Conservation (phyloP, 768 basidiomycete species). For the Leccinum barrowsii region DNA sequence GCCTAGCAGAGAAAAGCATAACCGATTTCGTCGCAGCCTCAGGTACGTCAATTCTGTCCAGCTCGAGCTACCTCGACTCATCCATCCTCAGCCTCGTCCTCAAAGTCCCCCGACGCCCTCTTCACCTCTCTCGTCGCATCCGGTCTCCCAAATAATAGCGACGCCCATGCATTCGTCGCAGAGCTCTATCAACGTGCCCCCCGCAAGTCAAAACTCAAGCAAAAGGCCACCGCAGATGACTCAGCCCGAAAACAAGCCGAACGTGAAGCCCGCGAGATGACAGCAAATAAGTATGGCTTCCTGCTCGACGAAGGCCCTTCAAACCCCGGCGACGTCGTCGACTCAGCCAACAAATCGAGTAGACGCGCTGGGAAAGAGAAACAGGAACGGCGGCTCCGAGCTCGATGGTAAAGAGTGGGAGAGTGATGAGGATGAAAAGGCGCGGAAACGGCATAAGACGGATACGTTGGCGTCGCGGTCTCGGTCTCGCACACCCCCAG, state of each 20-base stretch:
- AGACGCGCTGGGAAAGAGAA: slow-evolving; percentile 41
- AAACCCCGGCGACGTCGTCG: slow-evolving; percentile 38
- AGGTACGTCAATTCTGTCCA: slow-evolving; percentile 42
- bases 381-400: slow-evolving; percentile 65
- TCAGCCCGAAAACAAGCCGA: slow-evolving; percentile 64
- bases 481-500: slow-evolving; percentile 22
- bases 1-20: slow-evolving; percentile 77
- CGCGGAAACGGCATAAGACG: slow-evolving; percentile 57
- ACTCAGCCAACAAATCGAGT: slow-evolving; percentile 30
- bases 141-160: slow-evolving; percentile 79
- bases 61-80: background rate
- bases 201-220: slow-evolving; percentile 71
- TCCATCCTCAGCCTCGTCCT: slow-evolving; percentile 54
- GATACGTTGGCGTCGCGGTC: slow-evolving; percentile 35
- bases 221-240: slow-evolving; percentile 36
- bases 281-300: slow-evolving; percentile 73
- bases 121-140: slow-evolving; percentile 70
- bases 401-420: slow-evolving; percentile 84
- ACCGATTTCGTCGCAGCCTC: slow-evolving; percentile 86
- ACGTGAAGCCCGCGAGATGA: slow-evolving; percentile 66
- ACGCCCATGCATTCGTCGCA: slow-evolving; percentile 74
- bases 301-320: slow-evolving; percentile 83
- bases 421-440: slow-evolving; percentile 82
- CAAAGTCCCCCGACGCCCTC: slow-evolving; percentile 77
- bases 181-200: slow-evolving; percentile 78